Conservation (phyloP, 805 yeast genomes). For the Yamadazyma nakazawae region DNA sequence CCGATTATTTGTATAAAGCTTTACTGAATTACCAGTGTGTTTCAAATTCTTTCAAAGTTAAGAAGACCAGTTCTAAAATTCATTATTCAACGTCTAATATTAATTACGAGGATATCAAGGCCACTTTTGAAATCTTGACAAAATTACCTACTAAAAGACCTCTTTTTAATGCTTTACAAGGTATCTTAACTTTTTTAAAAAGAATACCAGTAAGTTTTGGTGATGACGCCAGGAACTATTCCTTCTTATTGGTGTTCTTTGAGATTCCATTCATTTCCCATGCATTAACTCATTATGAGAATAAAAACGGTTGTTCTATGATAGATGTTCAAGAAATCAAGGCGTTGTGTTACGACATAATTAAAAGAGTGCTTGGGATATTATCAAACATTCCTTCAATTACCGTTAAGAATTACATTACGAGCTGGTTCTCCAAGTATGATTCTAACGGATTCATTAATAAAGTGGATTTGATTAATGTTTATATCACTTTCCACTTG, state of each 20-base stretch:
- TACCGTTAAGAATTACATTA: constrained; percentile 39
- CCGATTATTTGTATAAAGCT: constrained; percentile 40
- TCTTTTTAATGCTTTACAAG: constrained; percentile 49
- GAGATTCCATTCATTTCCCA: constrained; percentile 64
- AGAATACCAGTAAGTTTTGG: constrained; percentile 40
- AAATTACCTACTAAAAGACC: constrained; percentile 62
- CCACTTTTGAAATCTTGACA: constrained; percentile 45
- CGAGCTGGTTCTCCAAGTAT: constrained; percentile 54
- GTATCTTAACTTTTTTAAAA: constrained; percentile 50
- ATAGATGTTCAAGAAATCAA: constrained; percentile 50
- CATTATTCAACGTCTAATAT: constrained; percentile 49
- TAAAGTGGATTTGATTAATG: constrained; percentile 66
- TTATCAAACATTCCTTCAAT: constrained; percentile 48
- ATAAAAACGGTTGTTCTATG: constrained; percentile 19
- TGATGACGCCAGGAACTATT: constrained; percentile 41
- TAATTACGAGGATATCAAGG: constrained; percentile 44
- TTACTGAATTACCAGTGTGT: constrained; percentile 49
- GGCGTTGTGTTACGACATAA: constrained; percentile 60
- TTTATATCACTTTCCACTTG: constrained; percentile 76
- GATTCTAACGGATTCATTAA: constrained; percentile 41
- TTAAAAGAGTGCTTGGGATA: constrained; percentile 67
- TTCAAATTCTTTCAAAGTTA: constrained; percentile 53
- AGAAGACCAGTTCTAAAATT: constrained; percentile 21
- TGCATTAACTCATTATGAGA: constrained; percentile 37
- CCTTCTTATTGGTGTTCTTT: constrained; percentile 62